phyloP scores from a whole-genome alignment of 306 rosid species.

The Quercus mongolica region DNA sequence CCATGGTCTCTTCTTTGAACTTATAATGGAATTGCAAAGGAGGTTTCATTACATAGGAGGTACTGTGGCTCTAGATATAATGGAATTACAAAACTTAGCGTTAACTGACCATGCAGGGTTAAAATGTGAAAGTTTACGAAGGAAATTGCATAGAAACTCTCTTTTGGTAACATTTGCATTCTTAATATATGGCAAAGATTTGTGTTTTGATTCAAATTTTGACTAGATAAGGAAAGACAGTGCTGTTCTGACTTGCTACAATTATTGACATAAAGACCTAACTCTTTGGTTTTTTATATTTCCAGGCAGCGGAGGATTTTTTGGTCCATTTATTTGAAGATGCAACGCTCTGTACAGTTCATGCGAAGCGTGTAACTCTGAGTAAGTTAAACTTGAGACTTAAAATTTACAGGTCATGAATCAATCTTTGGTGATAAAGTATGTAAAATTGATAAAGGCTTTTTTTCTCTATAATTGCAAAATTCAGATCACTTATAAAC shows the following conservation, averaged over 20 bases:
- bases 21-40: neutral
- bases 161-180: neutral
- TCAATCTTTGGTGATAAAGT: neutral
- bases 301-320: conserved; percentile 83
- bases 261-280: neutral
- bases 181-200: neutral
- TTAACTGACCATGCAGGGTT: neutral
- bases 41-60: neutral
- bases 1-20: neutral
- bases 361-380: conserved; percentile 84
- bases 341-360: conserved; percentile 87
- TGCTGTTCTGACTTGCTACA: neutral
- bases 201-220: neutral
- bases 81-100: neutral
- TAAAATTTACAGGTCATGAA: neutral
- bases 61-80: neutral
- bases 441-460: neutral
- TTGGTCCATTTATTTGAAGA: conserved; percentile 71
- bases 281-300: neutral
- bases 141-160: neutral
- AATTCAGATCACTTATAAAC: neutral
- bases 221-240: neutral
- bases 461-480: neutral
- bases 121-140: neutral
- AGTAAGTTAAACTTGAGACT: conserved; percentile 55